These are phyloP conservation scores for Penicillium sp. DNA, from an alignment of 2,329 filamentous ascomycete genomes.

Conservation along the genomic window DNA sequence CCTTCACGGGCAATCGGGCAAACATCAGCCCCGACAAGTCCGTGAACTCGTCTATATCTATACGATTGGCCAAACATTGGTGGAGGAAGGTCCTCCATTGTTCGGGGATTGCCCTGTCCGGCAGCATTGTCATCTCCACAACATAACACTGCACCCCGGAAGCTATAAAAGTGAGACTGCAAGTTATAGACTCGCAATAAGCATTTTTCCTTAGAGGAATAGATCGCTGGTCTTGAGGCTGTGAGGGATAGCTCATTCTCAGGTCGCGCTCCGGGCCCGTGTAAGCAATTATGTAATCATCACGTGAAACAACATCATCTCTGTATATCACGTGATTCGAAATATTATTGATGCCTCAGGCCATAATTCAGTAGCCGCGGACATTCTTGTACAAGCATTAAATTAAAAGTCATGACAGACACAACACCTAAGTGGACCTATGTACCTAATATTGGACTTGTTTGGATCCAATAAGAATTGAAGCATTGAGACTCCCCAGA, in stretches of 20 bases:
- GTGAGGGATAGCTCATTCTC: constrained; percentile 1
- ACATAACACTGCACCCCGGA: constrained; percentile 12
- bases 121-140: constrained; percentile 13
- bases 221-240: neutral
- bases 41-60: constrained; percentile 39
- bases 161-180: neutral
- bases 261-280: neutral
- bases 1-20: constrained; percentile 30
- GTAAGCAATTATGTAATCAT: neutral
- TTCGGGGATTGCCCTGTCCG: constrained; percentile 25
- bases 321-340: neutral
- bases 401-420: neutral
- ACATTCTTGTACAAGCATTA: neutral
- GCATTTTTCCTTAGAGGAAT: neutral
- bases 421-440: neutral
- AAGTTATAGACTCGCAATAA: neutral
- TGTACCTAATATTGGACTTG: neutral
- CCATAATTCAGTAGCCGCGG: neutral
- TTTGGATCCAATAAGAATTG: too few species aligned
- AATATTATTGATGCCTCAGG: neutral
- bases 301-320: neutral
- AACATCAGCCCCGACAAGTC: constrained; percentile 36
- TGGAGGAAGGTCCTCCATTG: constrained; percentile 40
- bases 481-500: too few species aligned
- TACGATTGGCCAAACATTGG: constrained; percentile 36